Evolutionary conservation across 352 stramenopile species (phyloP).

Genomic region (Pythium phragmiticola): DNA sequence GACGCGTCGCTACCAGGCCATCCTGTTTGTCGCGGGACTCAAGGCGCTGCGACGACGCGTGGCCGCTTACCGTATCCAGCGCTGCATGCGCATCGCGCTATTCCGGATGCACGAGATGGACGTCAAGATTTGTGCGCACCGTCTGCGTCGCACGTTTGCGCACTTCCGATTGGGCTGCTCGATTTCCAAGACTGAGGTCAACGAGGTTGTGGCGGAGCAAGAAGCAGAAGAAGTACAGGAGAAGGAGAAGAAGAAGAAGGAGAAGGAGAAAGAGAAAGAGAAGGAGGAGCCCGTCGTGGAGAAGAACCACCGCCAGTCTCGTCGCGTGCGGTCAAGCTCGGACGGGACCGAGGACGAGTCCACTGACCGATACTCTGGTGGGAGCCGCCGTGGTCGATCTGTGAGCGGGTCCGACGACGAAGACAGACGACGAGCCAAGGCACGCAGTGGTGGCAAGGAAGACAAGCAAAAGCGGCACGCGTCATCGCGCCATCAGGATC

Average conservation of each 20-base stretch:
- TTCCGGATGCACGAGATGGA: slow-evolving; percentile 19
- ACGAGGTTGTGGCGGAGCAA: slow-evolving; percentile 2
- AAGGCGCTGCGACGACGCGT: slow-evolving; percentile 19
- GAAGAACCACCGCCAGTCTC: slow-evolving; percentile 4
- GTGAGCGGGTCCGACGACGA: slow-evolving; percentile 2
- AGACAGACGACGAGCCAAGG: slow-evolving; percentile 7
- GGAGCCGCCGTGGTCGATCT: slow-evolving; percentile 3
- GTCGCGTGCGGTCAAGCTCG: slow-evolving; percentile 11
- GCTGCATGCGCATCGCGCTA: slow-evolving; percentile 22
- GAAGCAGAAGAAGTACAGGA: slow-evolving; percentile 8
- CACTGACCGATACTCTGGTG: slow-evolving; percentile 17
- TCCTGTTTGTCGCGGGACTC: slow-evolving; percentile 21
- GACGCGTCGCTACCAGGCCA: slow-evolving; percentile 26
- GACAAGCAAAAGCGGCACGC: slow-evolving; percentile 15
- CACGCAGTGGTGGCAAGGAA: slow-evolving; percentile 10
- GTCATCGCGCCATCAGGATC: slow-evolving; percentile 7
- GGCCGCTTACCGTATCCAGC: slow-evolving; percentile 25
- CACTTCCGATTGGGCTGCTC: slow-evolving; percentile 23
- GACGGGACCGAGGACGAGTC: slow-evolving; percentile 27
- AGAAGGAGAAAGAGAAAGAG: no score
- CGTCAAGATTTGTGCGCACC: slow-evolving; percentile 19
- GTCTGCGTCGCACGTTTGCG: slow-evolving; percentile 14
- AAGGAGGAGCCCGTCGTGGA: background rate
- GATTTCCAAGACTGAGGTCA: slow-evolving; percentile 12
- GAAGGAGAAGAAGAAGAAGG: background rate